Base-by-base conservation (phyloP, 306 rosid genomes). In the Rosa lucieae region DNA sequence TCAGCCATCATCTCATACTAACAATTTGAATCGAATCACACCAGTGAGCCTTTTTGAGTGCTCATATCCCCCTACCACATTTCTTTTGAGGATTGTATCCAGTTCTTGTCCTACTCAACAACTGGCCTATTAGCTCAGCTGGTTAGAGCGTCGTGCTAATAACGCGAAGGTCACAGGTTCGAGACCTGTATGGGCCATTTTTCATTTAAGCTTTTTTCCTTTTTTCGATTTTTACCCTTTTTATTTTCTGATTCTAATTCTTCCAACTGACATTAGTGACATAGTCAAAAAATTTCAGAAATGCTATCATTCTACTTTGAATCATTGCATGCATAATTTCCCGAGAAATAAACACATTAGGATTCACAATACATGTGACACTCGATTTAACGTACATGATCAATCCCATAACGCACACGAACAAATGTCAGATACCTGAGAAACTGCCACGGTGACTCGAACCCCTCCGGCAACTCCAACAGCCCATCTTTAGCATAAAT, bases 381-480 rank as follows among this genome's bases (percentile, higher is more conserved):
- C 78, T 74, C 53, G 10, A 40, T 56, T 56, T 21, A 56, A 56
- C 23, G 53, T 56, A 2, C 40, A 74, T 23, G 13, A 56, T 13
- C 21, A 15, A 59, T 26, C 70, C 14, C 70, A 5, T 59, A 59
- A 42, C 29, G 32, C 62, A 15, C 10, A 11, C 37, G 17, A 66
- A 2, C 5, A 62, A 56, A 49, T 4, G 21, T 20, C 7, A 84
- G 21, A 10, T 37, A 94, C 99, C 97, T 92, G 85, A 95, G 85
- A 87, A 95, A 92, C 15, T 92, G 89, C 97, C 97, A 92, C 26
- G 99, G 99, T 83, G 99, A 91, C 43, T 92, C 61, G 6, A 92
- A 72, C 1, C 78, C 84, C 7, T 78, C 55, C 46, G 96, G 97
- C 72, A 94, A 14, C 14, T 86, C 89, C 67, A 90, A 59, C 0